Conservation (phyloP, 2,329 filamentous ascomycete species). For the Xylariales sp. region DNA sequence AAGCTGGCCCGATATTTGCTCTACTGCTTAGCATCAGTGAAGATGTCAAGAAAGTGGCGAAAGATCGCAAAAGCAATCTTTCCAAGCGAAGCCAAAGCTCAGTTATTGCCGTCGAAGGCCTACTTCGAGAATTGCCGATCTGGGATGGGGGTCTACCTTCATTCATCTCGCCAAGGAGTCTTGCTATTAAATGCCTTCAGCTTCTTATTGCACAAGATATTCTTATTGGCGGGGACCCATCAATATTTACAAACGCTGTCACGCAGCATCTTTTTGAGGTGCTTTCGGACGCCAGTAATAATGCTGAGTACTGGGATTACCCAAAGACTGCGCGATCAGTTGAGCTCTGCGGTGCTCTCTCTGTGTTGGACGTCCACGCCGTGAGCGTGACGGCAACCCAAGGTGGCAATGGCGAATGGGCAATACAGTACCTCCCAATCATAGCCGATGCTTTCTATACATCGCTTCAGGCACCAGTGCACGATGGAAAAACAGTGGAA, state of each 20-base stretch:
- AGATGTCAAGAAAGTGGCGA: constrained; percentile 70
- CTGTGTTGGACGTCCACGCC: constrained; percentile 66
- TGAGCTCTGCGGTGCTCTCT: constrained; percentile 57
- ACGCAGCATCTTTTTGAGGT: constrained; percentile 62
- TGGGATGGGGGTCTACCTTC: constrained; percentile 68
- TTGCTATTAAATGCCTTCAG: constrained; percentile 74
- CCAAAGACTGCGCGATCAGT: constrained; percentile 49
- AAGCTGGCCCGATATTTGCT: constrained; percentile 65
- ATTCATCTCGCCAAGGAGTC: constrained; percentile 69
- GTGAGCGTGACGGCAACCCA: constrained; percentile 59
- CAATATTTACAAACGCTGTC: constrained; percentile 62
- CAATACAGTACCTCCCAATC: constrained; percentile 61
- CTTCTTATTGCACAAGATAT: constrained; percentile 64
- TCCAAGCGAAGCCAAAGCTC: constrained; percentile 71
- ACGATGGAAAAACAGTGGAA: constrained; percentile 55
- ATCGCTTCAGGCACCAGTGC: constrained; percentile 51
- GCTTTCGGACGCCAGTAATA: constrained; percentile 52
- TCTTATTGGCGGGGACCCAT: constrained; percentile 58
- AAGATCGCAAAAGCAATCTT: constrained; percentile 75
- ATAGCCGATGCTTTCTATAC: constrained; percentile 61
- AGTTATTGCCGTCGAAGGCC: constrained; percentile 64
- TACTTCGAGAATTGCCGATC: constrained; percentile 64
- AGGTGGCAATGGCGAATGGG: constrained; percentile 57
- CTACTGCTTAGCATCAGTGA: constrained; percentile 63
- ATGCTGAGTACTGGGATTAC: constrained; percentile 53